A percentile compares a stretch with the other conserved stretches of the same genome.
These are phyloP conservation scores for Euphrasia confusa DNA, from an alignment of 257 asterid genomes.

Conservation along the genomic window DNA sequence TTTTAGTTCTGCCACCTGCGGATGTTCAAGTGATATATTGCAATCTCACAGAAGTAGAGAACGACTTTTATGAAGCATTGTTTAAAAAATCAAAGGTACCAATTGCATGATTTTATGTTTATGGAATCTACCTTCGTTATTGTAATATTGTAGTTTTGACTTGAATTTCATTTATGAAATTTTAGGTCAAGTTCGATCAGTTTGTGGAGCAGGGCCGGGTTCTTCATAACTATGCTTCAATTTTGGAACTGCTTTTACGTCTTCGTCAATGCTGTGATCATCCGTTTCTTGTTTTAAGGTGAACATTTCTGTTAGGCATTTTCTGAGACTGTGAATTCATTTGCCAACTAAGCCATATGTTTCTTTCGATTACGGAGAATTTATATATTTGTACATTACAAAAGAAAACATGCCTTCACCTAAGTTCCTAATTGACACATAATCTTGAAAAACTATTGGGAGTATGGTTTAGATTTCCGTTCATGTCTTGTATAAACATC, in stretches of 20 bases:
- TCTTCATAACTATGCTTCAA: constrained; percentile 97
- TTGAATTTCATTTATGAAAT: constrained; percentile 23
- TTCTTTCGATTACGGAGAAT: constrained; percentile 7
- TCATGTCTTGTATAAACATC: constrained; percentile 9
- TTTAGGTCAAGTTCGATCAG: constrained; percentile 83
- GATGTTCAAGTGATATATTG: constrained; percentile 84
- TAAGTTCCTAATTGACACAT: background rate
- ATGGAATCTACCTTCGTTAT: constrained; percentile 7
- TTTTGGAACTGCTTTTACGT: constrained; percentile 88
- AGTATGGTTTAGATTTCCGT: constrained; percentile 9
- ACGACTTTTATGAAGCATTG: constrained; percentile 89
- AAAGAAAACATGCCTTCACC: constrained; percentile 4
- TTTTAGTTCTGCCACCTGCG: constrained; percentile 90
- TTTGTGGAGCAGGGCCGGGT: constrained; percentile 98
- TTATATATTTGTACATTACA: constrained; percentile 3
- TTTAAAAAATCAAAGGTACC: constrained; percentile 86
- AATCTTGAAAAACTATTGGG: constrained; percentile 6
- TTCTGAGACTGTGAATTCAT: background rate
- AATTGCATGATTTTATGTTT: constrained; percentile 14
- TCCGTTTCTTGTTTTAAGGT: constrained; percentile 98
- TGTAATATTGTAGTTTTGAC: constrained; percentile 23
- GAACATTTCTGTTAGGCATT: constrained; percentile 19
- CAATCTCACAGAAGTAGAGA: constrained; percentile 75
- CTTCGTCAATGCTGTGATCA: constrained; percentile 99
- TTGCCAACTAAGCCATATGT: background rate